Base-by-base conservation (phyloP, 257 asterid species). In the Fraxinus anomala region DNA sequence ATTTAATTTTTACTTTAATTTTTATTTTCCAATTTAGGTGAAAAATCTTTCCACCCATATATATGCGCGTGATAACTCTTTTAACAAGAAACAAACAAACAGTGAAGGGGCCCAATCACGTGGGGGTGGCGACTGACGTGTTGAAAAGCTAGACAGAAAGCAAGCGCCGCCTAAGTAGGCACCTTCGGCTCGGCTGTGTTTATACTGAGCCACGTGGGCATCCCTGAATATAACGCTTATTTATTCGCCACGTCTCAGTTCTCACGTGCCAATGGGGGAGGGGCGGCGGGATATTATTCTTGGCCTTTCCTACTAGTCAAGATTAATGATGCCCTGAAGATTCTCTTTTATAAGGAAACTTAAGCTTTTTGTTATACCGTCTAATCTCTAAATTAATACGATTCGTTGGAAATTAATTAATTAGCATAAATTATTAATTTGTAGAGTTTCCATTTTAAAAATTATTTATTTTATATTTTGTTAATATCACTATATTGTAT, bases 101-200 rank as follows among this genome's bases (percentile, higher is more conserved):
- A 21, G 2, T 8, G 24, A 9, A n/a, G 26, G 67, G 30, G 21
- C 67, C 59, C 28, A 59, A 59, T 59, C 67, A 59, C 67, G 67
- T 59, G 67, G 67, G 28, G 31, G 16, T 59, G 67, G 67, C 13
- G 59, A 47, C 59, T 47, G 67, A 59, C 67, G 67, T 59, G 67
- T 59, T 23, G 28, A 59, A 59, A 21, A 59, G 21, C n/a, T 49
- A 12, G 61, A 49, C 61, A 49, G 61, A 49, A 49, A 49, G 66
- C 10, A n/a, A 56, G 24, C 66, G 66, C 66, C 66, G 66, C 66
- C 66, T 56, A 9, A 56, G 28, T n/a, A 0, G 66, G 66, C 66
- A 19, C 66, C 23, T 19, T 56, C 28, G 26, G 66, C 67, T 59
- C 24, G 67, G 67, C 28, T 59, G 31, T 59, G 30, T 59, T 59